These are phyloP conservation scores for Globisporangium cystogenes DNA, from an alignment of 352 stramenopile genomes.

Conservation along the genomic window DNA sequence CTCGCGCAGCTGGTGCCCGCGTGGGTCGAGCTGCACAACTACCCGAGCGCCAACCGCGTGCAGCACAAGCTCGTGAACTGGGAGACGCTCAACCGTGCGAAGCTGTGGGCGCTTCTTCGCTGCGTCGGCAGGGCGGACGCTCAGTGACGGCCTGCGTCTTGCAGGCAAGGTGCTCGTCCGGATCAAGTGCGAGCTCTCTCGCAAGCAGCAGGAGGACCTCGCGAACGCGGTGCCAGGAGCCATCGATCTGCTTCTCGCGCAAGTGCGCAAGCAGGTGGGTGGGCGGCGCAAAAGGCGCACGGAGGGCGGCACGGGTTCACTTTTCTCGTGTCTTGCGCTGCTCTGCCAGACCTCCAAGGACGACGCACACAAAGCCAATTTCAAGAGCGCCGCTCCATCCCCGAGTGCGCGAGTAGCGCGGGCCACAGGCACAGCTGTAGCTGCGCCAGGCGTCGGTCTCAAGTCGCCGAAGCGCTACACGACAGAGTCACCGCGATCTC, in stretches of 20 bases:
- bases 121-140: background rate
- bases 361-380: constrained; percentile 12
- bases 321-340: background rate
- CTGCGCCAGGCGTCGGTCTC: background rate
- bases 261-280: constrained; percentile 35
- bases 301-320: too few species aligned
- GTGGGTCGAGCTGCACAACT: constrained; percentile 46
- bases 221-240: constrained; percentile 30
- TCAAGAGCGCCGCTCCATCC: constrained; percentile 5
- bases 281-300: too few species aligned
- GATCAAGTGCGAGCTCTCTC: constrained; percentile 38
- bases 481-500: background rate
- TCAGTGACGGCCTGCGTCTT: background rate
- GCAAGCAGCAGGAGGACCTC: constrained; percentile 38
- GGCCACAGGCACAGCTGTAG: background rate
- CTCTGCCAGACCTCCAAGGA: constrained; percentile 11
- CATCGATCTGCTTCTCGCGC: constrained; percentile 33
- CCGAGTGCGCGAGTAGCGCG: constrained; percentile 1
- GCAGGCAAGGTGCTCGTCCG: constrained; percentile 40
- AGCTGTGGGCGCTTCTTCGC: too few species aligned
- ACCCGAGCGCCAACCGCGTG: constrained; percentile 27
- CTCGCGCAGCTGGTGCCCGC: constrained; percentile 38
- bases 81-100: constrained; percentile 48
- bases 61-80: constrained; percentile 54
- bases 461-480: constrained; percentile 5